Conservation (phyloP, 2,329 filamentous ascomycete genomes). For the Camillea tinctor region DNA sequence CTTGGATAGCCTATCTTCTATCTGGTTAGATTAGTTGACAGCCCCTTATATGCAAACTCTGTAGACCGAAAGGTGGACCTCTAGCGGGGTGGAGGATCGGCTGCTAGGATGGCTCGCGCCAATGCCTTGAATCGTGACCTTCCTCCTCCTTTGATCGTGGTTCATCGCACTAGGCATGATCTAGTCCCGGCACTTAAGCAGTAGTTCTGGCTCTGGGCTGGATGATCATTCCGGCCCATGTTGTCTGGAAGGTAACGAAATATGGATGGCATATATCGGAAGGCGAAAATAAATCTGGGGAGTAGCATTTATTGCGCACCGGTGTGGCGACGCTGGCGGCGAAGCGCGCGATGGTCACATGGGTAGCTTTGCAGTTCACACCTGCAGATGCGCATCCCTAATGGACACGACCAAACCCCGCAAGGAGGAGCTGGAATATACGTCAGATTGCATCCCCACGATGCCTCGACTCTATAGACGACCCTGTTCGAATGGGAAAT, state of each 20-base stretch:
- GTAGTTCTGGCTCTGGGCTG: background rate
- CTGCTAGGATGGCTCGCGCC: conserved; percentile 11
- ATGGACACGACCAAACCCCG: conserved; percentile 7
- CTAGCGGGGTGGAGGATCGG: background rate
- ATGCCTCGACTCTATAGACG: conserved; percentile 1
- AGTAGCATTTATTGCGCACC: conserved; percentile 15
- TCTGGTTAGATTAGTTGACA: background rate
- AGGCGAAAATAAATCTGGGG: conserved; percentile 8
- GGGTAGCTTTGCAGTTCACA: conserved; percentile 11
- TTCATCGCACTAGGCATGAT: background rate
- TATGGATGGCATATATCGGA: background rate
- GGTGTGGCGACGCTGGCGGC: conserved; percentile 14
- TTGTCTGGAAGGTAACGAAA: background rate
- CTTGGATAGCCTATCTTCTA: background rate
- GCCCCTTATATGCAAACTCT: background rate
- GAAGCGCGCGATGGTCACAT: conserved; percentile 18
- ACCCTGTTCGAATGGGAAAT: background rate
- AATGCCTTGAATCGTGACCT: conserved; percentile 14
- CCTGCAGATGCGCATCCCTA: conserved; percentile 3
- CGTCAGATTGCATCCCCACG: conserved; percentile 14
- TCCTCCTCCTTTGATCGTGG: conserved; percentile 1
- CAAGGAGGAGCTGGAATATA: conserved; percentile 10
- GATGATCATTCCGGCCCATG: background rate
- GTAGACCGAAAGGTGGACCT: background rate
- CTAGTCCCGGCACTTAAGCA: conserved; percentile 16